These are phyloP conservation scores for Fusarium sp. DNA, from an alignment of 2,329 filamentous ascomycete species.

Conservation along the genomic window DNA sequence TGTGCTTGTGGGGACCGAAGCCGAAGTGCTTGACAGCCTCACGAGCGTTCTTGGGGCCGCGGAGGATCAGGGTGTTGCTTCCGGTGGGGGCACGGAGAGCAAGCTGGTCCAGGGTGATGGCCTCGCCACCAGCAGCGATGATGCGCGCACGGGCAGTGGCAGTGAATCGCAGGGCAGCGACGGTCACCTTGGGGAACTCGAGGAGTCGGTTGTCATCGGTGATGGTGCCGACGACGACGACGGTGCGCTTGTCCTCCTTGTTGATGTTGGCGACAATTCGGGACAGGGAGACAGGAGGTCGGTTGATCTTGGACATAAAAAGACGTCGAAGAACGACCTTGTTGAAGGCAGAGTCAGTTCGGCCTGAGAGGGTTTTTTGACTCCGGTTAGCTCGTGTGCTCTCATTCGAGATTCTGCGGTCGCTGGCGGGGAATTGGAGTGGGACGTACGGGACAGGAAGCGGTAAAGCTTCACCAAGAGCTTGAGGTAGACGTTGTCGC, in stretches of 20 bases:
- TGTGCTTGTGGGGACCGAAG: constrained; percentile 96
- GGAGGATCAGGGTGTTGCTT: constrained; percentile 95
- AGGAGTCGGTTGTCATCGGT: constrained; percentile 97
- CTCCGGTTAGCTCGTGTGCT: constrained; percentile 16
- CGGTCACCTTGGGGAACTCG: constrained; percentile 87
- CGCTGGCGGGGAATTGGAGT: constrained; percentile 52
- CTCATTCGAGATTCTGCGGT: constrained; percentile 1
- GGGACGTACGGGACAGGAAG: constrained; percentile 88
- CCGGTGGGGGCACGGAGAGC: constrained; percentile 94
- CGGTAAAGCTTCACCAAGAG: constrained; percentile 98
- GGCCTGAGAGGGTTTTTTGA: constrained; percentile 67
- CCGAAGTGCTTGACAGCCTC: constrained; percentile 99
- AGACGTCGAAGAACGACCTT: constrained; percentile 97
- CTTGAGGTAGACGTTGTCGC: constrained; percentile 97
- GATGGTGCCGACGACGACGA: constrained; percentile 93
- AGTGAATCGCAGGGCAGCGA: constrained; percentile 97
- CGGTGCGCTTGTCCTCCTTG: constrained; percentile 80
- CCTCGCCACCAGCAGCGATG: constrained; percentile 90
- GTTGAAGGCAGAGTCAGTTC: constrained; percentile 98
- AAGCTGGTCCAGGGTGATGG: constrained; percentile 95
- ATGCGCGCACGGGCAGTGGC: constrained; percentile 95
- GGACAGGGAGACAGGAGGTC: constrained; percentile 91
- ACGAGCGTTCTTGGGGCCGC: constrained; percentile 97
- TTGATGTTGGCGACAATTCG: constrained; percentile 79
- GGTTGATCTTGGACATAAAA: constrained; percentile 99